phyloP scores from a whole-genome alignment of 2,329 filamentous ascomycete species.

The Botrytis galanthina region DNA sequence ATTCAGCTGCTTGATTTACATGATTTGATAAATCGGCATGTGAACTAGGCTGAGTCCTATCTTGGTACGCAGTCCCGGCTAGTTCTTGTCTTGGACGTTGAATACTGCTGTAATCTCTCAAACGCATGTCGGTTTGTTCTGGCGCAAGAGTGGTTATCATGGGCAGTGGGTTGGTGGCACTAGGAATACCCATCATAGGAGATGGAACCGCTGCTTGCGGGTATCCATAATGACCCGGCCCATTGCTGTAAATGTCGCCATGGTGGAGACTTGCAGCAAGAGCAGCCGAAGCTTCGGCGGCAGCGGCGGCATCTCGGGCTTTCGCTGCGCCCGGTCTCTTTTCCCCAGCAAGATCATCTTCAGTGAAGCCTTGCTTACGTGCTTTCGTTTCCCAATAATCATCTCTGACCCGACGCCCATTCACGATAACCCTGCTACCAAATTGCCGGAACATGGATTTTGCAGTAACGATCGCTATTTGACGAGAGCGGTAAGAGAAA shows the following conservation, averaged over 20 bases:
- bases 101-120: constrained; percentile 79
- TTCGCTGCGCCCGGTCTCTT: constrained; percentile 92
- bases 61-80: constrained; percentile 81
- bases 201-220: constrained; percentile 68
- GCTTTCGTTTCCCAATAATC: constrained; percentile 99
- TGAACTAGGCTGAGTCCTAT: constrained; percentile 74
- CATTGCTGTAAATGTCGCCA: constrained; percentile 85
- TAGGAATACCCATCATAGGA: constrained; percentile 65
- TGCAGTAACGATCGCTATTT: constrained; percentile 97
- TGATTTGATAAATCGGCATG: constrained; percentile 80
- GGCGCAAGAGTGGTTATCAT: constrained; percentile 83
- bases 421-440: constrained; percentile 86
- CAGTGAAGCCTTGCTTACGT: constrained; percentile 94
- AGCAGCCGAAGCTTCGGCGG: constrained; percentile 56
- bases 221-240: constrained; percentile 60
- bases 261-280: constrained; percentile 66
- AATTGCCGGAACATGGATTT: constrained; percentile 99
- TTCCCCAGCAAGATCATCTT: constrained; percentile 92
- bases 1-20: constrained; percentile 84
- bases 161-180: constrained; percentile 69
- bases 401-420: constrained; percentile 86
- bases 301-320: constrained; percentile 71
- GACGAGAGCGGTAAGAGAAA: constrained; percentile 95
- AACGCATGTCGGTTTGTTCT: constrained; percentile 72
- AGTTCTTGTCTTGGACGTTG: constrained; percentile 87